Evolutionary conservation across 2,329 filamentous ascomycete species (phyloP), one percentile per base, ranked within the genome.

Genomic region (Trichophyton mentagrophytes): DNA sequence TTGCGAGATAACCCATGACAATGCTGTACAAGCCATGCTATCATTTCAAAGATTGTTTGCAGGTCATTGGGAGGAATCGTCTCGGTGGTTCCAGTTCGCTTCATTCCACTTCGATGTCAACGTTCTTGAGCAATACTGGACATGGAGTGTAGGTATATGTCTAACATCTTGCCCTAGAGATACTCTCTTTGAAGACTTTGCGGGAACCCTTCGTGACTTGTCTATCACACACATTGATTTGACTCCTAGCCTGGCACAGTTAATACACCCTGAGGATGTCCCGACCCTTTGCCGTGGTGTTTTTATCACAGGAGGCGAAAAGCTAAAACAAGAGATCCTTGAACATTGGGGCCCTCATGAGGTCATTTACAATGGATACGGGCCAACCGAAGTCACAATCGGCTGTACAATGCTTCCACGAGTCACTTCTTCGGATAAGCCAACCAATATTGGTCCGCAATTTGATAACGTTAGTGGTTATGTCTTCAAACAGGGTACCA

Each of bases 91-190:
- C 0, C 92, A 96, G 69, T 96, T 96, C 69, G 92, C 92, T 1
- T 91, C 90, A 0, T 89, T 96, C 61, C 92, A 96, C 71, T 96
- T 96, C 63, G 92, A 96, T 67, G 91, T 96, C 3, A 93, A 89
- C 1, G 88, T 96, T 0, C 79, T 96, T 0, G 91, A 96, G 69
- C 91, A 96, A 68, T 96, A 92, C 71, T 96, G 90, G 90, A 93
- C 86, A 61, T 96, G 91, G 91, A 90, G 87, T 30, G 88, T 93
- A 0, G 90, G 90, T 1, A 90, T 96, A 27, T 86, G 87, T 3
- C 81, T 96, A 0, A 87, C 92, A 1, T 85, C 88, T 1, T 90
- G 89, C 5, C 88, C 89, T 0, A 82, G 89, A 65, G 90, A 96
- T 69, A 70, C 96, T 1, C 86, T 96, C 1, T 85, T 96, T 38